These are phyloP conservation scores for Wickerhamomyces rabaulensis DNA, from an alignment of 805 yeast species.

Conservation along the genomic window DNA sequence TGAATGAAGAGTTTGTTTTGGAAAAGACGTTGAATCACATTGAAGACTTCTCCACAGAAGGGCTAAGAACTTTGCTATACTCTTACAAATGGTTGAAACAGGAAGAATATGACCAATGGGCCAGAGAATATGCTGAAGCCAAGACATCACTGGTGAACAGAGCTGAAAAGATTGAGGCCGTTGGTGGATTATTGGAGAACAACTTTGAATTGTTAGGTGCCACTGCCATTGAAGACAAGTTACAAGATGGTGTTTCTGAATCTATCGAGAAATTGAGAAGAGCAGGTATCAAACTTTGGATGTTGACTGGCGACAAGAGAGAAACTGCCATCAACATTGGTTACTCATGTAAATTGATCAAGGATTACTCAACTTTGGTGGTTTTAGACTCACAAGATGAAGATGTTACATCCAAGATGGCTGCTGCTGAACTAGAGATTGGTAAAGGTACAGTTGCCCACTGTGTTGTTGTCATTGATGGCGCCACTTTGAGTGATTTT, in stretches of 20 bases:
- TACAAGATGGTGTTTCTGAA: conserved; percentile 96
- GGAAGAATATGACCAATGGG: conserved; percentile 63
- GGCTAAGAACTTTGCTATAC: conserved; percentile 84
- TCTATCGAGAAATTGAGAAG: conserved; percentile 86
- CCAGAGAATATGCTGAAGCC: conserved; percentile 62
- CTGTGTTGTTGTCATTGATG: conserved; percentile 91
- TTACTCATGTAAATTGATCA: conserved; percentile 85
- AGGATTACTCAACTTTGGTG: conserved; percentile 87
- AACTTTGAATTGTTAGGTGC: conserved; percentile 78
- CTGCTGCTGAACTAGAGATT: conserved; percentile 71
- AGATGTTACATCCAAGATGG: conserved; percentile 59
- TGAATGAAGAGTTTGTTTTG: conserved; percentile 70
- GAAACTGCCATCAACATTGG: conserved; percentile 98
- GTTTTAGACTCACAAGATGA: conserved; percentile 54
- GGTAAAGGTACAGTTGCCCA: conserved; percentile 79
- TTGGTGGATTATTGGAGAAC: conserved; percentile 69
- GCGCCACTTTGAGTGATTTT: conserved; percentile 70
- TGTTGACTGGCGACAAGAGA: conserved; percentile 96
- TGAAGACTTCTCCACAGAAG: conserved; percentile 93
- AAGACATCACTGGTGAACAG: conserved; percentile 71
- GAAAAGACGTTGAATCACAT: conserved; percentile 86
- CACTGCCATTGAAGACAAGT: conserved; percentile 94
- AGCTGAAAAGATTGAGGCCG: conserved; percentile 55
- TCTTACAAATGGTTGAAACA: conserved; percentile 67
- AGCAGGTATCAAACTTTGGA: conserved; percentile 96